Evolutionary conservation across 768 basidiomycete species (phyloP).

Genomic region (Arthromyces matolae): DNA sequence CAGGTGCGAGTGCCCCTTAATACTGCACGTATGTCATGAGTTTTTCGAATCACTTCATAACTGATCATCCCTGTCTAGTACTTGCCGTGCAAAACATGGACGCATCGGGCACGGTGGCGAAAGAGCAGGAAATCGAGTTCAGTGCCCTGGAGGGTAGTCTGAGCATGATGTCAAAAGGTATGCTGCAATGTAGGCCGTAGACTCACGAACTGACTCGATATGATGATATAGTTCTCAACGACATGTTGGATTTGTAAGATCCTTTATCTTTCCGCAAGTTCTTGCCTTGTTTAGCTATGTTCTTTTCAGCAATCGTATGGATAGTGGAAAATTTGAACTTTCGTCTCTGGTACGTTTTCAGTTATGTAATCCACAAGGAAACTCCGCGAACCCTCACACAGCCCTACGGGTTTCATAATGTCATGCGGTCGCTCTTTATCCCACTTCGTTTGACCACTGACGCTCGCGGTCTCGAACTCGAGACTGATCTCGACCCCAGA

Average conservation of each 20-base stretch:
- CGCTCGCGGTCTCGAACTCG: conserved; percentile 62
- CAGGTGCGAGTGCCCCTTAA: conserved; percentile 82
- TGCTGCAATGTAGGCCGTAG: too few species aligned
- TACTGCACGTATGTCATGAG: conserved; percentile 52
- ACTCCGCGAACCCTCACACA: conserved; percentile 18
- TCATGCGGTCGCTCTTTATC: conserved; percentile 69
- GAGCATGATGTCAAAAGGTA: conserved; percentile 86
- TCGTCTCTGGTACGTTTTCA: conserved; percentile 42
- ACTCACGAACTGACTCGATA: conserved; percentile 1
- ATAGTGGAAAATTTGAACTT: conserved; percentile 80
- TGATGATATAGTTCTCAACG: conserved; percentile 56
- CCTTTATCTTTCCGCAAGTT: neutral
- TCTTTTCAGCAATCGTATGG: conserved; percentile 69
- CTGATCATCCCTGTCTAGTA: conserved; percentile 31
- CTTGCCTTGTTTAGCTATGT: conserved; percentile 3
- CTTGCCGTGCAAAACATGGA: conserved; percentile 93
- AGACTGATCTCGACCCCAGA: conserved; percentile 61
- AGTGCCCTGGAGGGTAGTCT: conserved; percentile 78
- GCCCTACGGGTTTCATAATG: conserved; percentile 77
- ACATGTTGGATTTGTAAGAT: conserved; percentile 75
- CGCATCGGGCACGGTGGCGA: conserved; percentile 67
- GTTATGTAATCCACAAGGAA: neutral
- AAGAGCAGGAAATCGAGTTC: conserved; percentile 83
- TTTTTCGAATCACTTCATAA: neutral
- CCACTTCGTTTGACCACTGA: conserved; percentile 66